Evolutionary conservation across 2,329 filamentous ascomycete species (phyloP).

Genomic region (Pseudogymnoascus sp.): DNA sequence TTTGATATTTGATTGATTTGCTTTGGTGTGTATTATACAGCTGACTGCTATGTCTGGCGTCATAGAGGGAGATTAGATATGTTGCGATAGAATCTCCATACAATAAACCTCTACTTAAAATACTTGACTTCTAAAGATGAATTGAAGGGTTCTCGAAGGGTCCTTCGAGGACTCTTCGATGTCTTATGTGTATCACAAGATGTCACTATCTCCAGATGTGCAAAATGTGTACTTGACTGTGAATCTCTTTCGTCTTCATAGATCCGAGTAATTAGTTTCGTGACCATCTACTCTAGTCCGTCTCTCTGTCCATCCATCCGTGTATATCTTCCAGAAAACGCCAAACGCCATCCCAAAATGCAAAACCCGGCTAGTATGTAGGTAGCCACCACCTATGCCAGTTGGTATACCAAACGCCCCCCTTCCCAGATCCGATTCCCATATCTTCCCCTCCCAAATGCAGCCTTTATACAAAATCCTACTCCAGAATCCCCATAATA

Average conservation of each 20-base stretch:
- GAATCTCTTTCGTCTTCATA: not conserved
- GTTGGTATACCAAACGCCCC: constrained; percentile 5
- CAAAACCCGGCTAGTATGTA: constrained; percentile 3
- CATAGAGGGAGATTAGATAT: not conserved
- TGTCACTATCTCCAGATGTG: not conserved
- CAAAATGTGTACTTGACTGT: not conserved
- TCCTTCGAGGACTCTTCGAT: no score
- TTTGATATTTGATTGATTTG: constrained; percentile 1
- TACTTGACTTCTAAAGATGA: not conserved
- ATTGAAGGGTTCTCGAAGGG: not conserved
- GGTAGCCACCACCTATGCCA: not conserved
- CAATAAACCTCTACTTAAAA: not conserved
- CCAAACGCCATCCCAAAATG: not conserved
- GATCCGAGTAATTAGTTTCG: constrained; percentile 3
- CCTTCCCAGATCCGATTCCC: not conserved
- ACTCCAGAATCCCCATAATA: not conserved
- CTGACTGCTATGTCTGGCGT: not conserved
- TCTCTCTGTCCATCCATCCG: not conserved
- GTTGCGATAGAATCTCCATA: not conserved
- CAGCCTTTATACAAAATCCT: not conserved
- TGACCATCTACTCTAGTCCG: not conserved
- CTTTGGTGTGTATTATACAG: constrained; percentile 5
- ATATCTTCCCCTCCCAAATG: not conserved
- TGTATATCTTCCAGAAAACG: not conserved
- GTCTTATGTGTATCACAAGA: not conserved